phyloP scores from a whole-genome alignment of 768 basidiomycete species.

The Rhodotorula toruloides region DNA sequence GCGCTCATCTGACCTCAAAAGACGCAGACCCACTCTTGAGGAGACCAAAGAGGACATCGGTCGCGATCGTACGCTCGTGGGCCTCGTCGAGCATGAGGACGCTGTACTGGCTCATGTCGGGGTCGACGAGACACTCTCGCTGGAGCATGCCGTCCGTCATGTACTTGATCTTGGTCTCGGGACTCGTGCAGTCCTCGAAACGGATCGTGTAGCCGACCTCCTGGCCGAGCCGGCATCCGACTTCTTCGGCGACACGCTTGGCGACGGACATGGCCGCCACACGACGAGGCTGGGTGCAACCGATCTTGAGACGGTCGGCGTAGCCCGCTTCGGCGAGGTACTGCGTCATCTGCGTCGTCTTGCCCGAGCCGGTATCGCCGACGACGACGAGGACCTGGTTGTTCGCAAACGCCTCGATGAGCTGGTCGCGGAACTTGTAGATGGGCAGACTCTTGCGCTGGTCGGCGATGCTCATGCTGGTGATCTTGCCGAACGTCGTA shows the following conservation, averaged over 20 bases:
- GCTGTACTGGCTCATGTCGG: slow-evolving; percentile 83
- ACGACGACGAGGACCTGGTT: slow-evolving; percentile 98
- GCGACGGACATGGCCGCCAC: slow-evolving; percentile 99
- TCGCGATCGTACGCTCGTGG: slow-evolving; percentile 96
- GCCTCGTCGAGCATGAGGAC: slow-evolving; percentile 99
- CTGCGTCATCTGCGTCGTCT: slow-evolving; percentile 98
- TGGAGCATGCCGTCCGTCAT: slow-evolving; percentile 99
- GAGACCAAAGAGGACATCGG: slow-evolving; percentile 93
- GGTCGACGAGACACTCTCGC: slow-evolving; percentile 92
- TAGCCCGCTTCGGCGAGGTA: slow-evolving; percentile 93
- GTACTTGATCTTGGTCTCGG: slow-evolving; percentile 98
- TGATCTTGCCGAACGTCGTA: slow-evolving; percentile 91
- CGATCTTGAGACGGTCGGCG: slow-evolving; percentile 82
- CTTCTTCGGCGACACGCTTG: slow-evolving; percentile 96
- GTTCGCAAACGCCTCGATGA: slow-evolving; percentile 82
- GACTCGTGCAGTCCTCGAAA: slow-evolving; percentile 98
- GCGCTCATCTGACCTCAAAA: not conserved
- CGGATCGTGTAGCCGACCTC: slow-evolving; percentile 98
- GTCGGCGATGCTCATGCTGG: slow-evolving; percentile 81
- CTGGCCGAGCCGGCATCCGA: slow-evolving; percentile 92
- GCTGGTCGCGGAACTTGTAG: slow-evolving; percentile 83
- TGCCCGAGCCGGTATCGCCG: slow-evolving; percentile 97
- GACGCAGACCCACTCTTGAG: slow-evolving; percentile 62
- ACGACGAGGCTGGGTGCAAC: slow-evolving; percentile 97
- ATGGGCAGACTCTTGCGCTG: slow-evolving; percentile 88